Evolutionary conservation across 768 basidiomycete species (phyloP), one percentile per base, ranked within the genome.

Genomic region (Hysterangium stoloniferum): DNA sequence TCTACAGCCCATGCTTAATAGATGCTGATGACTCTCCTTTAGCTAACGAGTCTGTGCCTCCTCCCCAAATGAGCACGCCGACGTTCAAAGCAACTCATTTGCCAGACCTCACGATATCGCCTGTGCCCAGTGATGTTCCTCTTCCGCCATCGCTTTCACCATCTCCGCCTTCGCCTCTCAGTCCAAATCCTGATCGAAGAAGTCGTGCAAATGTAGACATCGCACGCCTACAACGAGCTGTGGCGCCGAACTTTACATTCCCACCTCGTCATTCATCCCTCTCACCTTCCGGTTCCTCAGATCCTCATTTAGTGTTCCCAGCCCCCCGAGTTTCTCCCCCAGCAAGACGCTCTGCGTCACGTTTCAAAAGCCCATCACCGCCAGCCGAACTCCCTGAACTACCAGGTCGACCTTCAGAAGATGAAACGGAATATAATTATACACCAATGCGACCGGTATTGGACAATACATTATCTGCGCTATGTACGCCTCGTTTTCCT

Each of bases 361-460:
- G 78, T 46, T 80, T 79, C 57, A 66, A 72, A 57, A 84, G 80
- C 0, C 83, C 81, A 7, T 78, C 84, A 1, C 81, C 84, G 27
- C 78, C 80, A 1, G 68, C 67, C 35, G 74, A 70, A 38, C 69
- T 84, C 52, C 81, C 84, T 8, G 82, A 82, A 6, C 76, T 86
- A 42, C 84, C 84, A 11, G 80, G 65, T 15, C 81, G 79, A 3
- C 81, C 83, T 2, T 76, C 76, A 29, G 63, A 79, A 17, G 24
- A 13, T 15, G 27, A n/a, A 17, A 45, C 31, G 13, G 13, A 41
- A 12, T 20, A 41, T 4, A 41, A 20, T 22, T 25, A 17, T 19
- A 41, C 15, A 19, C 15, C 38, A 19, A 19, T 17, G 17, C 11
- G 40, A 41, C 40, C 11, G 12, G 40, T 22, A 41, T 25, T 22